A percentile compares a stretch with the other conserved stretches of the same genome.
Conservation (phyloP, 2,329 filamentous ascomycete genomes). For the Pestalotiopsis sp. region DNA sequence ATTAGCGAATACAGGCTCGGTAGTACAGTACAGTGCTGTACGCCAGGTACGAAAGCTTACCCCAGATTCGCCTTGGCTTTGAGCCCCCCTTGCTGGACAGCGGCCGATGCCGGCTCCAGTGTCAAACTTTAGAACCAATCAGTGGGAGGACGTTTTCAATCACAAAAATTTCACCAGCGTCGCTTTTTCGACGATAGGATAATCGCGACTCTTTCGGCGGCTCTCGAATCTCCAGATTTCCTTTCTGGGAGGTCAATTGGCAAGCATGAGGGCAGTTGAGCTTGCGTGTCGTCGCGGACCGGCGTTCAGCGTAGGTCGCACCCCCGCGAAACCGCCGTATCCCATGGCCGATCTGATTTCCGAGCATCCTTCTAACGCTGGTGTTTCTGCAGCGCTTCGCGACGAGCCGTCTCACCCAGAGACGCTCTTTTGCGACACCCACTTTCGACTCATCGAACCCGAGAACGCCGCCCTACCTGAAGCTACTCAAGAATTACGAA, state of each 20-base stretch:
- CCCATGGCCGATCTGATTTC: neutral
- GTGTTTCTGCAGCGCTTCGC: slow-evolving; percentile 23
- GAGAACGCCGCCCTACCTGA: slow-evolving; percentile 68
- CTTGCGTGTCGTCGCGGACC: slow-evolving; percentile 30
- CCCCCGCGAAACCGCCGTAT: neutral
- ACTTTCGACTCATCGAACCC: slow-evolving; percentile 34
- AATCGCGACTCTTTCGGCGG: neutral
- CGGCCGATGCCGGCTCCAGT: slow-evolving; percentile 8
- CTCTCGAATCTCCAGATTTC: neutral
- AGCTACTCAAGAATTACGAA: slow-evolving; percentile 27
- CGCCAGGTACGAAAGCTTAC: neutral
- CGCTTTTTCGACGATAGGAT: neutral
- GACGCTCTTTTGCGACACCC: slow-evolving; percentile 33
- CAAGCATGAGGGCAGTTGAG: slow-evolving; percentile 33
- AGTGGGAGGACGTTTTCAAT: slow-evolving; percentile 1
- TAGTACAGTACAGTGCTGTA: neutral
- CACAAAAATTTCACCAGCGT: slow-evolving; percentile 4
- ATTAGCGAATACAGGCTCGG: neutral
- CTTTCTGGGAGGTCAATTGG: slow-evolving; percentile 16
- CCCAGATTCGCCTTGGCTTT: slow-evolving; percentile 1
- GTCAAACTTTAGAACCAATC: neutral
- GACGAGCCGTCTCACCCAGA: slow-evolving; percentile 21
- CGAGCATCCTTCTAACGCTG: slow-evolving; percentile 10
- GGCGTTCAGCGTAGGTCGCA: slow-evolving; percentile 26
- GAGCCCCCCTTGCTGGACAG: neutral